Base-by-base conservation (phyloP, 257 asterid genomes). In the Echites panduratus region DNA sequence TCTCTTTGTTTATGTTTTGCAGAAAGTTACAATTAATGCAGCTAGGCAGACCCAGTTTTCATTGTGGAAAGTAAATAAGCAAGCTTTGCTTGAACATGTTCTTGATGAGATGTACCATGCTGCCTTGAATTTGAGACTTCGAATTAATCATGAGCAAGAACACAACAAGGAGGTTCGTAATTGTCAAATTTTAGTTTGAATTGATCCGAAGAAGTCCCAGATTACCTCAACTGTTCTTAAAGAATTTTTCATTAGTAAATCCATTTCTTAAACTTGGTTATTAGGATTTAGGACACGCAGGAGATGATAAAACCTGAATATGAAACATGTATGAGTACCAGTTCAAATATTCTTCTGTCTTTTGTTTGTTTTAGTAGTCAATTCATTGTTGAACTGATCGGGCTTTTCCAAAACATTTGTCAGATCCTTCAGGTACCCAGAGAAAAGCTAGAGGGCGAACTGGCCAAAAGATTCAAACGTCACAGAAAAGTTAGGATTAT, bases 41-140 rank as follows among this genome's bases (percentile, higher is more conserved):
- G 84, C 72, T 69, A 84, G 47, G 82, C 86, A 71, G 67, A 38
- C 82, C 4, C 67, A 58, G 20, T 82, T 80, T 64, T 41, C 80
- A 75, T 72, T 85, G 75, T 94, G 97, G 96, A 87, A 54, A 82
- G 79, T 88, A 53, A 78, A 85, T 26, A 87, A 79, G 71, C 74
- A 75, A 74, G 45, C 83, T 40, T 83, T 85, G n/a, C 68, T 77
- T 75, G 68, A 27, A 38, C 84, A 68, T 47, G 85, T 94, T 80
- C 87, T 91, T 32, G 96, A 94, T 71, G 97, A 94, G 75, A 86
- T 91, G 94, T 89, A 86, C 85, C 97, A 91, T 66, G 91, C 96
- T 77, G 89, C 90, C 47, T 79, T 94, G 70, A 94, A 94, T 79
- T 73, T 94, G 90, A 85, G 89, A 80, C 85, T 91, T 49, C 84